phyloP scores from a whole-genome alignment of 345 rosid genomes.

The Eucalyptus fibrosa region DNA sequence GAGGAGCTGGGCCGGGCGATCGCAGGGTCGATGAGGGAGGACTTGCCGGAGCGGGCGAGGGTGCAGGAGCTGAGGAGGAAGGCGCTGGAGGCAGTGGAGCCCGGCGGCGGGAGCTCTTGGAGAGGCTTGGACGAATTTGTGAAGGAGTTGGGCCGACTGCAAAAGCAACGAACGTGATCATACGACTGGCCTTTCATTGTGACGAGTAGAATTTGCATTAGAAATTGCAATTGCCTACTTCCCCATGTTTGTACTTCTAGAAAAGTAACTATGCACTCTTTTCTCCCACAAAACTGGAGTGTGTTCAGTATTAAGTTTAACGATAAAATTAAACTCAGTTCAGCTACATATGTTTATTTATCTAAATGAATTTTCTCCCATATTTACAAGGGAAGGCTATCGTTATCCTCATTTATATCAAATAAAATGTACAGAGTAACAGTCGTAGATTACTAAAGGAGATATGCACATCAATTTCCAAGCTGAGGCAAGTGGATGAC shows the following conservation, averaged over 20 bases:
- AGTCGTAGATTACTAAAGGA: background rate
- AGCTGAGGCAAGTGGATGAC: background rate
- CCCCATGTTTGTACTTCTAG: background rate
- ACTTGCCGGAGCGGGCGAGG: background rate
- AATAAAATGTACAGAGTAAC: background rate
- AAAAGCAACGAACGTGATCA: background rate
- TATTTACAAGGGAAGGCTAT: background rate
- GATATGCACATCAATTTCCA: background rate
- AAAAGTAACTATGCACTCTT: background rate
- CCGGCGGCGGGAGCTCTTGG: constrained; percentile 32
- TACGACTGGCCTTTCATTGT: background rate
- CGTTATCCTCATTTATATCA: background rate
- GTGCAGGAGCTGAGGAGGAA: constrained; percentile 12
- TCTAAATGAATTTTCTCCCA: background rate
- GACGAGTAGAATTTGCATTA: background rate
- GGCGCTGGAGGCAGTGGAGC: constrained; percentile 22
- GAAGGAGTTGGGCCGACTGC: constrained; percentile 4
- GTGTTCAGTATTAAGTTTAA: background rate
- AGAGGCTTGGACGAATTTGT: constrained; percentile 22
- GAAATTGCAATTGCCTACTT: background rate
- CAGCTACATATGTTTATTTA: background rate
- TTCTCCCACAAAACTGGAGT: background rate
- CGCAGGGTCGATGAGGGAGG: constrained; percentile 1
- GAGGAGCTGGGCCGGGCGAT: constrained; percentile 17
- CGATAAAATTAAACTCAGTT: background rate